Evolutionary conservation across 441 rosid species (phyloP), one percentile per base, ranked within the genome.

Genomic region (Pelargonium fulgidum): DNA sequence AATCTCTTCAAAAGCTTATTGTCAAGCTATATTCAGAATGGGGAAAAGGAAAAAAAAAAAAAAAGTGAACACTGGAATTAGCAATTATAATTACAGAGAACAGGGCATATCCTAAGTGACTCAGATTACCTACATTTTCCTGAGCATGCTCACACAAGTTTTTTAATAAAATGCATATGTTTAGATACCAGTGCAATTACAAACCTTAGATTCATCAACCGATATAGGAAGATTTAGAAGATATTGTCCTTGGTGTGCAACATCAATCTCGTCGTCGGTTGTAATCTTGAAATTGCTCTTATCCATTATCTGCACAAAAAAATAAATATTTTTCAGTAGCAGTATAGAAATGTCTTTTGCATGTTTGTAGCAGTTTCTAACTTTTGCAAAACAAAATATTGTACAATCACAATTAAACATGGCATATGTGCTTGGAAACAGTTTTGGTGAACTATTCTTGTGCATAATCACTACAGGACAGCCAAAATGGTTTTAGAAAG

Each of bases 271-370:
- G 11, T 84, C 85, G 65, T 87, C 80, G 1, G 86, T 76, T n/a
- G 85, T 72, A 63, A 90, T 73, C 76, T 87, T 87, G 78, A 92
- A 92, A 68, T 89, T 92, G 83, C 96, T 92, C 83, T 88, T 87
- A 9, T 88, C 86, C 94, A 88, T 89, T 48, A 89, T 86, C 97
- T 92, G 85, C 7, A 64, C 4, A 64, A 19, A 5, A 11, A 62
- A 10, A 19, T 7, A 7, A 29, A 47, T 48, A 13, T 39, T 3
- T 26, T 0, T 11, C 14, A 10, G 62, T 2, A 22, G 22, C 44
- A 12, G 7, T 19, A 62, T 19, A 41, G 1, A 44, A 42, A 29
- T 29, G 36, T 29, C 36, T 29, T 29, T 3, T 29, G 36, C 36
- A 29, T 29, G 36, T 29, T 29, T 29, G 36, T 29, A 29, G 36